Percentiles rank a stretch among this genome's conserved stretches.
These are phyloP conservation scores for Boehmeria nivea DNA, from an alignment of 306 rosid genomes.

Conservation along the genomic window DNA sequence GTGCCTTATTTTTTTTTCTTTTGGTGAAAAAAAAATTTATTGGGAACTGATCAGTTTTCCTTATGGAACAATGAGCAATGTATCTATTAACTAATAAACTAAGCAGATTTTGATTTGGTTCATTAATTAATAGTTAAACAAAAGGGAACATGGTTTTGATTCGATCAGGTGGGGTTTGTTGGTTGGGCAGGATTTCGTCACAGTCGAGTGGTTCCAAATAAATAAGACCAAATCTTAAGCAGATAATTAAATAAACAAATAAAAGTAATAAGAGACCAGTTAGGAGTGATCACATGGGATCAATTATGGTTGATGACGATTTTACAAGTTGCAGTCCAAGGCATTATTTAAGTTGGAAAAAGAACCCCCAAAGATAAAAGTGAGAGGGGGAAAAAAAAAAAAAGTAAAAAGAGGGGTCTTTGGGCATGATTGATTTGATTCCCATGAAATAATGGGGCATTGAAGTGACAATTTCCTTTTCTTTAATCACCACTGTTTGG, in stretches of 20 bases:
- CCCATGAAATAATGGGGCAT: conserved; percentile 21
- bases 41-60: too few species aligned
- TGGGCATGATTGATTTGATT: conserved; percentile 26
- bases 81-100: not conserved
- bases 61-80: too few species aligned
- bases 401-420: conserved; percentile 4
- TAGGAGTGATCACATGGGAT: conserved; percentile 16
- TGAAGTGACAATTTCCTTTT: conserved; percentile 22
- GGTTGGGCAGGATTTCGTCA: conserved; percentile 12
- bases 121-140: conserved; percentile 3
- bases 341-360: not conserved
- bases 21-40: too few species aligned
- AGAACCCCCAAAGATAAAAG: not conserved
- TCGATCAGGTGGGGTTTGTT: conserved; percentile 18
- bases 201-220: conserved; percentile 14
- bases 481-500: conserved; percentile 1
- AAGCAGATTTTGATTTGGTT: not conserved
- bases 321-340: not conserved
- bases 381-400: not conserved
- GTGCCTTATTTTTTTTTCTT: too few species aligned
- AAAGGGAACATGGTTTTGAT: conserved; percentile 11
- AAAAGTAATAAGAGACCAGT: not conserved
- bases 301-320: conserved; percentile 6
- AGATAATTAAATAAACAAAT: not conserved
- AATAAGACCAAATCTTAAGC: not conserved